Percentiles rank a stretch among this genome's conserved stretches.
phyloP scores from a whole-genome alignment of 2,329 filamentous ascomycete genomes.

The Sporothrix dimorphospora region DNA sequence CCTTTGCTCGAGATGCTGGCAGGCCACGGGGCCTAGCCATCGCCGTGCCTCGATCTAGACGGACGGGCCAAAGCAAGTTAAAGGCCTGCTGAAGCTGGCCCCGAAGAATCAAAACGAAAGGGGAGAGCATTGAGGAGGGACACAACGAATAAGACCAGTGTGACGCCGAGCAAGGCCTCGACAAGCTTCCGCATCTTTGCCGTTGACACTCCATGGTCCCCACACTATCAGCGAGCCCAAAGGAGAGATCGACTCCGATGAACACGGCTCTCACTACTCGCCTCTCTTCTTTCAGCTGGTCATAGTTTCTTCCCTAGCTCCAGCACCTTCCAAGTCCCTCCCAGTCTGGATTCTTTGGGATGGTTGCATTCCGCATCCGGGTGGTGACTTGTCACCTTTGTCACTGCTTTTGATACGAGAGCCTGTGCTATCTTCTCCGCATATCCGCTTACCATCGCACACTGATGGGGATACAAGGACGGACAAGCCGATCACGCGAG shows the following conservation, averaged over 20 bases:
- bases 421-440: not conserved
- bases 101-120: not conserved
- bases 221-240: constrained; percentile 2
- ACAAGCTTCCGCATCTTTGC: not conserved
- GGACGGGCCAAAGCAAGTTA: no score
- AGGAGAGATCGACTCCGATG: not conserved
- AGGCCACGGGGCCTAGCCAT: not conserved
- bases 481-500: constrained; percentile 1
- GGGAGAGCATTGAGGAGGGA: not conserved
- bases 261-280: not conserved
- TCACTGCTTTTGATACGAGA: not conserved
- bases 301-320: not conserved
- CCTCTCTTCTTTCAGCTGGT: not conserved
- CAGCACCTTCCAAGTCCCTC: not conserved
- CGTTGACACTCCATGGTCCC: not conserved
- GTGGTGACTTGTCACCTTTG: not conserved
- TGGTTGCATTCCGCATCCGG: not conserved
- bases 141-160: not conserved
- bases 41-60: no score
- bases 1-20: not conserved
- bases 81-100: not conserved
- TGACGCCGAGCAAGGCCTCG: not conserved
- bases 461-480: not conserved
- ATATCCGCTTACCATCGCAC: not conserved
- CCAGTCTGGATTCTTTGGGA: not conserved